Conservation (phyloP, 192 early-diverging fungal genomes). For the Jimgerdemannia flammicorona region DNA sequence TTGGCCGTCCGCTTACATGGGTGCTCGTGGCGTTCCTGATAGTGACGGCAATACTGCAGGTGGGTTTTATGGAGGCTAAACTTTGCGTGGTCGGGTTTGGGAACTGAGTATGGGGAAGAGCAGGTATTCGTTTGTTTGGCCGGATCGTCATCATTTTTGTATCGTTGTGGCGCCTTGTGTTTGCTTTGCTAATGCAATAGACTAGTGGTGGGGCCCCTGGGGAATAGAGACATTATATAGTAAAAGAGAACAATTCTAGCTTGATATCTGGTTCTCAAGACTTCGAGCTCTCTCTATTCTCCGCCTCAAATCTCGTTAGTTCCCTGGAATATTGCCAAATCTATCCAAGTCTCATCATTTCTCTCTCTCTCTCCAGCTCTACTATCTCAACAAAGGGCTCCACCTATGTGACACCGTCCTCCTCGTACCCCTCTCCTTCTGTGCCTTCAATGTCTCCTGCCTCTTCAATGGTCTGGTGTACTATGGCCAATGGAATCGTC, state of each 20-base stretch:
- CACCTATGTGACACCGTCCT: constrained; percentile 71
- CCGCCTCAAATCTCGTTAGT: neutral
- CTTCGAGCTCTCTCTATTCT: neutral
- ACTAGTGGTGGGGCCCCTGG: too few relatives aligned
- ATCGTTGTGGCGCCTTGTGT: too few relatives aligned
- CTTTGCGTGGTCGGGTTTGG: neutral
- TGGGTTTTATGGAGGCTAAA: constrained; percentile 16
- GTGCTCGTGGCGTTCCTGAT: constrained; percentile 58
- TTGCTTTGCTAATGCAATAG: too few relatives aligned
- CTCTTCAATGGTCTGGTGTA: constrained; percentile 79
- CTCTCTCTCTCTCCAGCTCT: constrained; percentile 43
- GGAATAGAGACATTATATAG: neutral
- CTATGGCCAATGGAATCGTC: constrained; percentile 64
- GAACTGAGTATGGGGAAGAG: too few relatives aligned
- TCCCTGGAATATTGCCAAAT: neutral
- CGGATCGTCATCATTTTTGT: too few relatives aligned
- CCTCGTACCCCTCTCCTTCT: constrained; percentile 70
- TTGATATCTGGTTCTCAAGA: constrained; percentile 27
- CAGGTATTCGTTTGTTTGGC: too few relatives aligned
- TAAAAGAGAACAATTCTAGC: neutral
- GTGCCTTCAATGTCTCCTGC: constrained; percentile 68
- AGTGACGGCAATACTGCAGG: constrained; percentile 49
- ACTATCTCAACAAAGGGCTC: constrained; percentile 74
- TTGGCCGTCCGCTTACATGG: constrained; percentile 65
- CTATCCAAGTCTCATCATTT: neutral